A percentile compares a stretch with the other conserved stretches of the same genome.
These are phyloP conservation scores for Ustulina deusta DNA, from an alignment of 2,329 filamentous ascomycete genomes.

Conservation along the genomic window DNA sequence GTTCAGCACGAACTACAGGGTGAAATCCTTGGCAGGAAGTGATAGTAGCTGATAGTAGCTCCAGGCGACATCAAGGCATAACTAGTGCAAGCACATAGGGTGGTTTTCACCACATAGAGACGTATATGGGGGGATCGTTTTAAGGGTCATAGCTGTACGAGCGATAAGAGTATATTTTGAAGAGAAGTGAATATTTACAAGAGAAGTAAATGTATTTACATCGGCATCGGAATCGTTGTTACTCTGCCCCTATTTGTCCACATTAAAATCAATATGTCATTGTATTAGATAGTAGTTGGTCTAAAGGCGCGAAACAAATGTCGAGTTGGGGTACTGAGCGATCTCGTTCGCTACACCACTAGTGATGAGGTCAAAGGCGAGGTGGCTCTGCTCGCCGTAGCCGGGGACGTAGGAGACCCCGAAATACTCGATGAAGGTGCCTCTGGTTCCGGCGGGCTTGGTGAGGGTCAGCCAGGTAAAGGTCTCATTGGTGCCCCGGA, in stretches of 20 bases:
- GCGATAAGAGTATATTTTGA: no score
- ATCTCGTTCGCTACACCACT: background rate
- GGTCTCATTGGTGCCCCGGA: constrained; percentile 40
- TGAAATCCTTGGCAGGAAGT: background rate
- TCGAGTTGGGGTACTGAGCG: constrained; percentile 10
- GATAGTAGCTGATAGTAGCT: no score
- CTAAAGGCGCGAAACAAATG: constrained; percentile 26
- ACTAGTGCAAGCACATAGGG: background rate
- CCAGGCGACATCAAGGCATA: no score
- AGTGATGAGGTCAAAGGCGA: constrained; percentile 8
- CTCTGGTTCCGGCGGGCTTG: constrained; percentile 34
- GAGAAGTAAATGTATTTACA: constrained; percentile 29
- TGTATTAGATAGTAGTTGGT: background rate
- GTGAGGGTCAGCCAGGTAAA: constrained; percentile 35
- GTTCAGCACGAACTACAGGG: background rate
- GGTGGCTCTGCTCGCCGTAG: constrained; percentile 4
- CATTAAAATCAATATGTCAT: constrained; percentile 10
- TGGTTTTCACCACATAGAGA: no score
- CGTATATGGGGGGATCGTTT: no score
- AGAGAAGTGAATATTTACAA: constrained; percentile 15
- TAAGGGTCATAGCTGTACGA: no score
- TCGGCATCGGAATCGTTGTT: constrained; percentile 16
- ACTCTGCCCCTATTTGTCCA: background rate
- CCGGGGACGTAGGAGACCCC: constrained; percentile 25
- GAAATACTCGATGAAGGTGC: constrained; percentile 33